A percentile compares a stretch with the other conserved stretches of the same genome.
Evolutionary conservation across 768 basidiomycete genomes (phyloP).

Genomic region (Termitomyces sp.): DNA sequence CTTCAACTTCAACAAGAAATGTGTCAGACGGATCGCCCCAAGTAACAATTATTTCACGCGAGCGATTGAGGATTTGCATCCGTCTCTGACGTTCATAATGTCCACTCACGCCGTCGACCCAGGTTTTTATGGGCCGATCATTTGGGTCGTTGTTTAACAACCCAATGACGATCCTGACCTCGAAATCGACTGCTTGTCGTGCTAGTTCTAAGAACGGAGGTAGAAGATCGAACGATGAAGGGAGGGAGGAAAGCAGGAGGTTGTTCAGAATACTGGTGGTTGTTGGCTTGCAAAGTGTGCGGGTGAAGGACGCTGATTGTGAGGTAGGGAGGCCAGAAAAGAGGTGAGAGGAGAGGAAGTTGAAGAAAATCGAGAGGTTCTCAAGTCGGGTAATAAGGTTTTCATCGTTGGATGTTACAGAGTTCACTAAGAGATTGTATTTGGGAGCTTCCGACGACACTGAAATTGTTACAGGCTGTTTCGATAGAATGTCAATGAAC

Average conservation of each 20-base stretch:
- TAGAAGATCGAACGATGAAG: constrained; percentile 57
- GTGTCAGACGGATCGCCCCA: constrained; percentile 32
- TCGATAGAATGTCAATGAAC: constrained; percentile 58
- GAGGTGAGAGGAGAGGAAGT: constrained; percentile 60
- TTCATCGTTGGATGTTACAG: constrained; percentile 39
- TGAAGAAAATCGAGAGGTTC: constrained; percentile 52
- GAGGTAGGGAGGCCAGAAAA: constrained; percentile 52
- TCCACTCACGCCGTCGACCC: constrained; percentile 62
- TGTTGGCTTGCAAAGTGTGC: constrained; percentile 57
- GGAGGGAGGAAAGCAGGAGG: constrained; percentile 67
- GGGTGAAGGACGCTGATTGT: constrained; percentile 45
- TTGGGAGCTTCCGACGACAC: constrained; percentile 33
- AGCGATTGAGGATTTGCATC: constrained; percentile 58
- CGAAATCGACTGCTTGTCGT: constrained; percentile 60
- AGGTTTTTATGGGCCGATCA: constrained; percentile 57
- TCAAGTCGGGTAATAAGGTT: constrained; percentile 41
- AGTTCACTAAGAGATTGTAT: constrained; percentile 45
- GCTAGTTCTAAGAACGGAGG: constrained; percentile 60
- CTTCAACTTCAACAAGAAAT: constrained; percentile 40
- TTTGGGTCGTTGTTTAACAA: constrained; percentile 45
- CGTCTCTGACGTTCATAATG: constrained; percentile 83
- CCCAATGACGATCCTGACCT: constrained; percentile 48
- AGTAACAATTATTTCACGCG: constrained; percentile 51
- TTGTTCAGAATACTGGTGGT: constrained; percentile 59
- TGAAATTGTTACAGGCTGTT: constrained; percentile 45